Percentiles rank a stretch among this genome's conserved stretches.
phyloP scores from a whole-genome alignment of 2,329 filamentous ascomycete species.

The Arthrobotrys entomopaga region DNA sequence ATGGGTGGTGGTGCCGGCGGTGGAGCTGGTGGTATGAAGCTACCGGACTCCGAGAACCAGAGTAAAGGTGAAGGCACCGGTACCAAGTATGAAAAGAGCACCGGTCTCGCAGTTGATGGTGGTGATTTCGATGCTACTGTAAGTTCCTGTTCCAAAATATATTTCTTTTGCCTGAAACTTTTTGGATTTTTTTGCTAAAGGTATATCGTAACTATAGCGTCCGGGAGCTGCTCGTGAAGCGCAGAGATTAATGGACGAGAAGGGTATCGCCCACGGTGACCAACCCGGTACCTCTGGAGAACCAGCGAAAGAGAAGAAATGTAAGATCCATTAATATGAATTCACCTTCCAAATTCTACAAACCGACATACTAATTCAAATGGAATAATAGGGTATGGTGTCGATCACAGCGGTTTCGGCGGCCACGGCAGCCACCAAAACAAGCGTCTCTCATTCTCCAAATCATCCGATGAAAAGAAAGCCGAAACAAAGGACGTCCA shows the following conservation, averaged over 20 bases:
- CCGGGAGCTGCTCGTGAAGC: constrained; percentile 75
- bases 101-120: constrained; percentile 72
- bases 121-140: constrained; percentile 73
- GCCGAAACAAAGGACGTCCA: not conserved
- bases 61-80: constrained; percentile 66
- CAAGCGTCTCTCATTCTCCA: constrained; percentile 36
- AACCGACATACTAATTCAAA: constrained; percentile 39
- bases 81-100: constrained; percentile 69
- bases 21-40: constrained; percentile 57
- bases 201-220: constrained; percentile 59
- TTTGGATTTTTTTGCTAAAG: not conserved
- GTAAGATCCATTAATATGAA: constrained; percentile 8
- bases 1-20: constrained; percentile 59
- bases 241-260: constrained; percentile 70
- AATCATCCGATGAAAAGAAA: constrained; percentile 6
- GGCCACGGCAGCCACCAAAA: constrained; percentile 49
- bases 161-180: too few species aligned
- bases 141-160: not conserved
- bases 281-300: constrained; percentile 54
- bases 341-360: not conserved
- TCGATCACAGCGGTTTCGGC: constrained; percentile 49
- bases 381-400: constrained; percentile 40
- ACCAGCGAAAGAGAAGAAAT: constrained; percentile 45
- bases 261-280: constrained; percentile 64
- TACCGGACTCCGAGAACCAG: constrained; percentile 59